Base-by-base conservation (phyloP, 108 stramenopile genomes). In the Ochromonas danica region DNA sequence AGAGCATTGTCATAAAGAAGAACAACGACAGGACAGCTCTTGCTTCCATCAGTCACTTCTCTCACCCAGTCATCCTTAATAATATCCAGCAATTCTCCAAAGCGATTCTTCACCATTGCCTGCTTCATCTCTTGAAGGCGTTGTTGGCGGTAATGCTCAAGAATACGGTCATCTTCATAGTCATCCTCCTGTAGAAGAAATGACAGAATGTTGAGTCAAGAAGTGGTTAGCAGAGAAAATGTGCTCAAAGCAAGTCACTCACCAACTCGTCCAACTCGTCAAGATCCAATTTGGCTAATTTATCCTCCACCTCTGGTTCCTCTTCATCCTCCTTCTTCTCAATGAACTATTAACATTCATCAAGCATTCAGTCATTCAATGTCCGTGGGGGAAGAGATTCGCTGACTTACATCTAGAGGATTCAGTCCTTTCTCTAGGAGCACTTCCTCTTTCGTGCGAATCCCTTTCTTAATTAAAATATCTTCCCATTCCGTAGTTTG, bases 41-140 rank as follows among this genome's bases (percentile, higher is more conserved):
- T 79, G 82, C 87, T 87, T 1, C 83, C 84, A 3, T 87, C 87
- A 28, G 86, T 87, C 43, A 87, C 87, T 27, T 87, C 87, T 30
- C 84, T 28, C 2, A 87, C 71, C 84, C 86, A 87, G 60, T 87
- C 87, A 40, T 71, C 82, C 78, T 84, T 83, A 40, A 70, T 61
- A 14, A 87, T 86, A 33, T 86, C 86, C 22, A 42, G 43, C n/a
- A 87, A 41, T 40, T 83, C 82, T 28, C 87, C 87, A 43, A 85
- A 87, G 3, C 84, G 43, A 28, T 83, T 79, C 61, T 62, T 41
- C 27, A 81, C 79, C 1, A 79, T 79, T 67, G 74, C 43, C 25
- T 71, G 65, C 79, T 80, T 81, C 77, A 86, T 43, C 60, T 87
- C 87, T 38, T 80, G 70, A 43, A 87, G 35, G 22, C 87, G 63